Base-by-base conservation (phyloP, 148 eudicot genomes). In the Chenopodium berlandieri region DNA sequence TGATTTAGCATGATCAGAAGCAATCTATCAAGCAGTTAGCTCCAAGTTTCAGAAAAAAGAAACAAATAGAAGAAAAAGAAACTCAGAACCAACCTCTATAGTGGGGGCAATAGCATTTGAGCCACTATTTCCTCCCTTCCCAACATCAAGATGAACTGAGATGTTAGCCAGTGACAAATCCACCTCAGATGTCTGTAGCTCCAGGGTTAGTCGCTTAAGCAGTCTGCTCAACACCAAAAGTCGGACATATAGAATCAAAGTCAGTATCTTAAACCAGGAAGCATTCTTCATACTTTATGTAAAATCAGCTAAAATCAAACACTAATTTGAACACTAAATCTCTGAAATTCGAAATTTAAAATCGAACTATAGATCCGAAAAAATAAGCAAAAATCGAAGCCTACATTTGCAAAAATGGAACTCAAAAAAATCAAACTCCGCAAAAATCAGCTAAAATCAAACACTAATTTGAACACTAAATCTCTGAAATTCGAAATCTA, bases 151-250 rank as follows among this genome's bases (percentile, higher is more conserved):
- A 77, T 94, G 90, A 62, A 97, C 97, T 11, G 94, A 89, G 86
- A 97, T 91, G 81, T 84, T 91, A 84, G 98, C 87, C 60, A 90
- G 95, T 20, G 95, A 81, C 86, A 97, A 80, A 88, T 97, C 98
- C 81, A 97, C 97, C 19, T 97, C 99, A 17, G 94, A 94, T n/a
- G 92, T 86, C 79, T 89, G 92, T 77, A 97, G 88, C 50, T 93
- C 92, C 76, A 78, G 88, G 52, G 91, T 90, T 76, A 97, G 86
- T 62, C 80, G 89, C 85, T 88, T 89, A 87, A 91, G 74, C 52
- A 97, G 75, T 88, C 99, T 97, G 95, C 75, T 67, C 30, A 75
- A 79, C 74, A 82, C 69, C 66, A 78, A 75, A 83, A 30, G 13
- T 32, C 67, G 66, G 27, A n/a, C 25, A 58, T 20, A 60, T 67